Evolutionary conservation across 1,284 basidiomycete genomes (phyloP).

Genomic region (Cryptococcus sp.): DNA sequence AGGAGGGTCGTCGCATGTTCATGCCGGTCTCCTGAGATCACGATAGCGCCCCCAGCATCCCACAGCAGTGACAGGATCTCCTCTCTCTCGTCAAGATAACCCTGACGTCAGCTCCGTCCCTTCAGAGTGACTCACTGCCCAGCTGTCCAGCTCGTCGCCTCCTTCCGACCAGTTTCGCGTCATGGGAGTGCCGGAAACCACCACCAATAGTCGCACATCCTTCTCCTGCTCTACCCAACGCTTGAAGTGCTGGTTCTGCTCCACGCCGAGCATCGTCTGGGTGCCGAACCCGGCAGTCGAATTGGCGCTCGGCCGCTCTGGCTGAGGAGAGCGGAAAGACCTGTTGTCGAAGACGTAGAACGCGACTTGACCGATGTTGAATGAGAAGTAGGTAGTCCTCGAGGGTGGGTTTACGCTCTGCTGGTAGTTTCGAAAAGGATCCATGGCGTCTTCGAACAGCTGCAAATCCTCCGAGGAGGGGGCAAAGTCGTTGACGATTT

Average conservation of each 20-base stretch:
- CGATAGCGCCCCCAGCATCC: slow-evolving; percentile 13
- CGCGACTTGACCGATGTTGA: slow-evolving; percentile 10
- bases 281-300: slow-evolving; percentile 14
- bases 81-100: slow-evolving; percentile 17
- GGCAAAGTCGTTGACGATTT: slow-evolving; percentile 18
- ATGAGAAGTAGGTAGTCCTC: slow-evolving; percentile 10
- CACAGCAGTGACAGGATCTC: slow-evolving; percentile 11
- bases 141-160: slow-evolving; percentile 16
- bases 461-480: neutral
- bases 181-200: slow-evolving; percentile 14
- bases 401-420: slow-evolving; percentile 9
- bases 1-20: slow-evolving; percentile 17
- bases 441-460: slow-evolving; percentile 11
- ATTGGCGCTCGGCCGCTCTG: slow-evolving; percentile 4
- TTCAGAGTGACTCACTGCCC: slow-evolving; percentile 12
- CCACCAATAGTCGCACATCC: slow-evolving; percentile 9
- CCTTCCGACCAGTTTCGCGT: slow-evolving; percentile 18
- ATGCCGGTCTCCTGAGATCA: slow-evolving; percentile 19
- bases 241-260: slow-evolving; percentile 5
- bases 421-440: slow-evolving; percentile 13
- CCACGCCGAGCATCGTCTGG: slow-evolving; percentile 11
- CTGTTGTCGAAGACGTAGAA: slow-evolving; percentile 16
- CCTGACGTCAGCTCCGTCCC: slow-evolving; percentile 5
- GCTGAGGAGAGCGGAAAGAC: slow-evolving; percentile 9
- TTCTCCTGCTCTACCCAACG: slow-evolving; percentile 6